Percentiles rank a stretch among this genome's conserved stretches.
These are phyloP conservation scores for Penstemon davidsonii DNA, from an alignment of 257 asterid species.

Conservation along the genomic window DNA sequence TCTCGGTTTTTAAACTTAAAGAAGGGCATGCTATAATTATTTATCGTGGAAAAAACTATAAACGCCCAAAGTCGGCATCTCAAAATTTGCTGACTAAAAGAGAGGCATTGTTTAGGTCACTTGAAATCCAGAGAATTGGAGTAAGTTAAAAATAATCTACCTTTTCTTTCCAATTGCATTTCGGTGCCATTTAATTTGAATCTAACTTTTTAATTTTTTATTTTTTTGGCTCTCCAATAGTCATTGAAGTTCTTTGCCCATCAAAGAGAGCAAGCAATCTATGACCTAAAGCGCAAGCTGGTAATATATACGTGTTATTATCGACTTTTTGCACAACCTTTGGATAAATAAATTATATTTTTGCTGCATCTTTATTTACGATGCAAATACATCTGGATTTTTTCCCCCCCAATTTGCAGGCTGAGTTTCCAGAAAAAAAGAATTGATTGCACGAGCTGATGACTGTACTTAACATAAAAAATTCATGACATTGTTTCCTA, in stretches of 20 bases:
- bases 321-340: slow-evolving; percentile 14
- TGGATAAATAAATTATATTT: slow-evolving; percentile 14
- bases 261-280: slow-evolving; percentile 58
- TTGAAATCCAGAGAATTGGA: slow-evolving; percentile 86
- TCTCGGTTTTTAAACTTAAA: slow-evolving; percentile 71
- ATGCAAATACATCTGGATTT: slow-evolving; percentile 11
- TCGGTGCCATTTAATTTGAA: slow-evolving; percentile 1
- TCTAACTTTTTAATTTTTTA: slow-evolving; percentile 22
- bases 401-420: slow-evolving; percentile 38
- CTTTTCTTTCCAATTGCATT: slow-evolving; percentile 5
- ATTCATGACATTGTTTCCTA: too few species aligned
- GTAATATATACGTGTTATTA: slow-evolving; percentile 34
- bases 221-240: slow-evolving; percentile 34
- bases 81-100: slow-evolving; percentile 61
- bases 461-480: not conserved
- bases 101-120: slow-evolving; percentile 76
- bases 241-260: slow-evolving; percentile 80
- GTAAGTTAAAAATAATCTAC: slow-evolving; percentile 48
- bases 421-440: slow-evolving; percentile 33
- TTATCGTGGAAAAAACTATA: slow-evolving; percentile 93
- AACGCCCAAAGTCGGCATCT: slow-evolving; percentile 56
- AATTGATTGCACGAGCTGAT: slow-evolving; percentile 28
- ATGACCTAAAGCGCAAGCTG: slow-evolving; percentile 55
- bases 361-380: slow-evolving; percentile 8
- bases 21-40: slow-evolving; percentile 87